phyloP scores from a whole-genome alignment of 2,329 filamentous ascomycete species.

The Talaromyces pinophilus region DNA sequence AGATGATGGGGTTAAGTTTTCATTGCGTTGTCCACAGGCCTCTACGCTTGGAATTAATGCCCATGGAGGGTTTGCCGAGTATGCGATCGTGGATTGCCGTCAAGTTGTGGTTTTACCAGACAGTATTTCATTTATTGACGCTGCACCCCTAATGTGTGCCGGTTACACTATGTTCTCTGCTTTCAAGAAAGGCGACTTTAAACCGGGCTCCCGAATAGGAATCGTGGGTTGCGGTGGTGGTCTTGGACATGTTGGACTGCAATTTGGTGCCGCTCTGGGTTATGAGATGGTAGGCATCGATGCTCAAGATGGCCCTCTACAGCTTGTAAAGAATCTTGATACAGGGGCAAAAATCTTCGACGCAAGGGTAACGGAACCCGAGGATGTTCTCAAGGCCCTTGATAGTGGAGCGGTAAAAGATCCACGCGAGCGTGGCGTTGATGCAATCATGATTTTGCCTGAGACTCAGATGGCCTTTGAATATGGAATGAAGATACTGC shows the following conservation, averaged over 20 bases:
- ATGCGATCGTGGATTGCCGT: constrained; percentile 27
- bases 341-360: constrained; percentile 43
- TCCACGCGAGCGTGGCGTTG: constrained; percentile 45
- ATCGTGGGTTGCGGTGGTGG: constrained; percentile 69
- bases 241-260: constrained; percentile 67
- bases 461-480: constrained; percentile 53
- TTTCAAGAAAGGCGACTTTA: constrained; percentile 57
- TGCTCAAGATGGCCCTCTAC: constrained; percentile 26
- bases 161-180: constrained; percentile 54
- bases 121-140: constrained; percentile 31
- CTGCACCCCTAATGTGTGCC: constrained; percentile 41
- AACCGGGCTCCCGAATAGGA: constrained; percentile 67
- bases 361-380: constrained; percentile 36
- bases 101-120: constrained; percentile 35
- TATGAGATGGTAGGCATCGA: constrained; percentile 54
- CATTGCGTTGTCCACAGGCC: constrained; percentile 17
- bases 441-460: constrained; percentile 50
- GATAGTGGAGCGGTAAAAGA: constrained; percentile 21
- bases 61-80: constrained; percentile 28
- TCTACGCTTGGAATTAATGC: constrained; percentile 15
- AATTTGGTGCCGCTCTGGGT: constrained; percentile 68
- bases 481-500: constrained; percentile 48
- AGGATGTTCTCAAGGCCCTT: constrained; percentile 32
- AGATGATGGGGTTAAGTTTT: constrained; percentile 8
- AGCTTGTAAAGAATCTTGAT: constrained; percentile 33